Evolutionary conservation across 208 protist genomes (phyloP), one percentile per base, ranked within the genome.

Genomic region (Trichomonas vaginalis): DNA sequence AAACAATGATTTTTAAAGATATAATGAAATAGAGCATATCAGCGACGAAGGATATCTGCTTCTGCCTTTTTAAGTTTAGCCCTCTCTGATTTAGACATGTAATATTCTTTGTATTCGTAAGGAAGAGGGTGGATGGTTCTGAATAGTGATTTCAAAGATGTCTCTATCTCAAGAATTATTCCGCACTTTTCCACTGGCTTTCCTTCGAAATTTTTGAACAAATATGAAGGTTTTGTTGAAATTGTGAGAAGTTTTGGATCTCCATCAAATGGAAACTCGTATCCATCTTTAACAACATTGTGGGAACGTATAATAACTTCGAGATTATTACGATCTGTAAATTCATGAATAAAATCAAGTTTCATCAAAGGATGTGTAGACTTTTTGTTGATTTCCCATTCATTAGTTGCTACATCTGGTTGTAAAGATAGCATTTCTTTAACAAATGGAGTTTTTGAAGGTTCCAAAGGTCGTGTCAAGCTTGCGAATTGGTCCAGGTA

Each of bases 181-280:
- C 82, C 82, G 27, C 39, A 45, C 32, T 88, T 88, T 47, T 88
- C 82, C 27, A 23, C 40, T 27, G 56, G 12, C 2, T 4, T 70
- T 27, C 21, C 21, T 32, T 70, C 56, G 6, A 3, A n/a, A 6
- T 6, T 27, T 96, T 99, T 98, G 35, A 32, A 32, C 97, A 99
- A 99, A 97, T 99, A 99, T 97, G 99, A 99, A 35, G 99, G 99
- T 0, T 99, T 99, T 3, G 98, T 99, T 96, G 99, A 99, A 14
- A 99, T 97, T 0, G 99, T 99, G n/a, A 99, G 98, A 87, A 99
- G 97, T 96, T 98, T 98, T 46, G 99, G 97, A 96, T 99, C 98
- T 9, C 99, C 98, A 96, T 99, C 99, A 32, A 92, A 92, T 92
- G 86, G 86, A 97, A 99, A 99, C 96, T 99, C 98, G 96, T 99